phyloP scores from a whole-genome alignment of 2,329 filamentous ascomycete genomes.

The Aaosphaeria arxii region DNA sequence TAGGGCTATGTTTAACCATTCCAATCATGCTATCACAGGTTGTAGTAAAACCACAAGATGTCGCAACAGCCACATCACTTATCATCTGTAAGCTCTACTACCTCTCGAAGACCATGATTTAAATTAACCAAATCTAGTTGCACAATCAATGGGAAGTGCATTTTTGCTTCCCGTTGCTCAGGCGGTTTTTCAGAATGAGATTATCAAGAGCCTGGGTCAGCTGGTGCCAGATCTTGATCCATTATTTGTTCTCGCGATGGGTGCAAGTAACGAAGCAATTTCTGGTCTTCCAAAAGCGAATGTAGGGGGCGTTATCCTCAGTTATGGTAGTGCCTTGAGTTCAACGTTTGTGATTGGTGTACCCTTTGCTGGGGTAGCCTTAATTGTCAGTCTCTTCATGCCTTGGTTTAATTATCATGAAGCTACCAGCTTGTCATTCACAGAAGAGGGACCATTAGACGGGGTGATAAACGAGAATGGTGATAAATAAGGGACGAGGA shows the following conservation, averaged over 20 bases:
- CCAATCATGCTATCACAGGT: constrained; percentile 24
- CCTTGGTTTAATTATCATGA: constrained; percentile 2
- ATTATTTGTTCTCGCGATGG: background rate
- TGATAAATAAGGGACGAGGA: too few relatives aligned
- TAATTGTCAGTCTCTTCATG: background rate
- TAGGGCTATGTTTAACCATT: constrained; percentile 15
- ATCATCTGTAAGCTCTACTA: constrained; percentile 19
- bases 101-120: background rate
- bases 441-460: too few relatives aligned
- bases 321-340: background rate
- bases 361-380: background rate
- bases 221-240: background rate
- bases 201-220: background rate
- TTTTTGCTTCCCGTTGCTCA: background rate
- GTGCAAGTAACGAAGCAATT: background rate
- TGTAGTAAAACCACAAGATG: constrained; percentile 27
- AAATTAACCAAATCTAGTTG: background rate
- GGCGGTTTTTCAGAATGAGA: constrained; percentile 1
- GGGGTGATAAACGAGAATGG: too few relatives aligned
- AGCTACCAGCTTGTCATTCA: too few relatives aligned
- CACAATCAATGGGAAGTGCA: constrained; percentile 3
- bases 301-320: background rate
- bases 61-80: constrained; percentile 34
- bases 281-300: background rate
- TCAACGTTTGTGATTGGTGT: background rate